phyloP scores from a whole-genome alignment of 2,329 filamentous ascomycete genomes.

The Cercospora zeina region DNA sequence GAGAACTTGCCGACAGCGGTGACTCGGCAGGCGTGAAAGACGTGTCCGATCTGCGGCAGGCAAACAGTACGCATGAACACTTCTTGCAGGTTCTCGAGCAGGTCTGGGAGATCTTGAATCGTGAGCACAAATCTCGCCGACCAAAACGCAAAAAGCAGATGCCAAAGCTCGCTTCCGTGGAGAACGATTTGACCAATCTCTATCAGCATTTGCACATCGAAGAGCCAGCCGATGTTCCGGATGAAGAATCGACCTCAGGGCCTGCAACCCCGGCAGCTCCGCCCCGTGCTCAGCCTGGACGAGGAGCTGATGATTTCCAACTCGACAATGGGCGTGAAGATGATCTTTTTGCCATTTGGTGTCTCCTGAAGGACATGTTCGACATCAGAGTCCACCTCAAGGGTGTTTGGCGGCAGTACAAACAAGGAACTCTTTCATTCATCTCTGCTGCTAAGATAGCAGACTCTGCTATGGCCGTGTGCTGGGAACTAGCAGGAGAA shows the following conservation, averaged over 20 bases:
- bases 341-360: constrained; percentile 2
- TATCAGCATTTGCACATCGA: constrained; percentile 14
- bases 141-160: constrained; percentile 20
- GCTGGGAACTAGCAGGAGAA: background rate
- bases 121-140: constrained; percentile 8
- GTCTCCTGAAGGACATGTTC: constrained; percentile 11
- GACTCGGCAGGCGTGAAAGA: background rate
- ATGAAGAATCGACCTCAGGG: background rate
- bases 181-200: constrained; percentile 14
- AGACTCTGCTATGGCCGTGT: background rate
- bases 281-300: no score
- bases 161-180: background rate
- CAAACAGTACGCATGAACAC: constrained; percentile 10
- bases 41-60: background rate
- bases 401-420: background rate
- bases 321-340: constrained; percentile 3
- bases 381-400: constrained; percentile 3
- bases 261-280: background rate
- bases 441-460: constrained; percentile 1
- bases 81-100: background rate
- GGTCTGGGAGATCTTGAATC: constrained; percentile 13
- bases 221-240: background rate
- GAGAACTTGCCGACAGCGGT: background rate
- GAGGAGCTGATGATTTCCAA: background rate
- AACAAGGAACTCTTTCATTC: background rate